A percentile compares a stretch with the other conserved stretches of the same genome.
phyloP scores from a whole-genome alignment of 192 early-diverging fungal species.

The Backusella psychrophila region DNA sequence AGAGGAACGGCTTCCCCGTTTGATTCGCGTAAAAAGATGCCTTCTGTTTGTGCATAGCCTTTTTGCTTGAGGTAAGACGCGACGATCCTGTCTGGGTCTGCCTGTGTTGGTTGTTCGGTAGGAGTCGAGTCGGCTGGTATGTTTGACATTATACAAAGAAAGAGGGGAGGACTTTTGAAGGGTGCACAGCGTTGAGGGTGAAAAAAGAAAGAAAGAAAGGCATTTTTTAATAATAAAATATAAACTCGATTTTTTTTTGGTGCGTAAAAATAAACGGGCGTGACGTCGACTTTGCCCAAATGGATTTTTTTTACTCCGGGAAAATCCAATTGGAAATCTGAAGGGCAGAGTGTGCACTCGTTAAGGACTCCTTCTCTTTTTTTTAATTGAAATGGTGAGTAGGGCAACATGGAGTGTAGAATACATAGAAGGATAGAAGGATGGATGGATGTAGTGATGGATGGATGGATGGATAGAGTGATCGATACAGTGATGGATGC shows the following conservation, averaged over 20 bases:
- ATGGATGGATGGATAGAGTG: not conserved
- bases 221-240: not conserved
- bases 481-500: not conserved
- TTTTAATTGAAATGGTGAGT: conserved; percentile 23
- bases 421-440: not conserved
- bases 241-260: too few species aligned
- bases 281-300: not conserved
- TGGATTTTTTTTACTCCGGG: not conserved
- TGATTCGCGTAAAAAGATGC: conserved; percentile 61
- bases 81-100: conserved; percentile 59
- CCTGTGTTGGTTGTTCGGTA: not conserved
- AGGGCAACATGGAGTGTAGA: not conserved
- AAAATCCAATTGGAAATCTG: not conserved
- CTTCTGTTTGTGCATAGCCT: conserved; percentile 67
- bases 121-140: not conserved
- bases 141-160: not conserved
- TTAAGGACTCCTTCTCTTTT: conserved; percentile 8
- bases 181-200: not conserved
- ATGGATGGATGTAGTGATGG: not conserved
- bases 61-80: conserved; percentile 65
- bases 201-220: not conserved
- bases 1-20: conserved; percentile 35
- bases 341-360: not conserved
- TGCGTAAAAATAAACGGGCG: conserved; percentile 6
- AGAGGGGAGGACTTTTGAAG: not conserved